Evolutionary conservation across 768 basidiomycete genomes (phyloP), one percentile per base, ranked within the genome.

Genomic region (Suillus subaureus): DNA sequence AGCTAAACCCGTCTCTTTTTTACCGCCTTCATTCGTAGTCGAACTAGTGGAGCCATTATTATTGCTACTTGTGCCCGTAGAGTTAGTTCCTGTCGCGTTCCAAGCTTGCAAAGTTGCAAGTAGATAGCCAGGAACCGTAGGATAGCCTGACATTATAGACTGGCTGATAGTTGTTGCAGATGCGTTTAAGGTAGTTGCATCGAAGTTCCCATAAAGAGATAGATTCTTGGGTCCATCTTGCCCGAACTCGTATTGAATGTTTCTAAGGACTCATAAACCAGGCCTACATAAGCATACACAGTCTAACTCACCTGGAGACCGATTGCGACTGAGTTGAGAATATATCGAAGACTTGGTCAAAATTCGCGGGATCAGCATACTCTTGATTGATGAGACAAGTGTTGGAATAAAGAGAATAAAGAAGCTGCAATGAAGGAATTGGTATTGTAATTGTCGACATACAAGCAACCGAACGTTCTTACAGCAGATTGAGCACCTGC

Each of bases 401-500:
- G 61, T 85, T 76, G 1, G 92, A 91, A 64, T 84, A 83, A 28
- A 84, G 73, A 4, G 95, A 93, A 73, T 95, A 97, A 28, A 97
- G 77, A 16, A 97, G 79, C 92, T 94, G 66, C 16, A 21, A 52
- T 63, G 43, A 33, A 15, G 4, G 26, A 23, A 47, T 31, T 45
- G 45, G 12, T 9, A 21, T 35, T 37, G 54, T 47, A 16, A 23
- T 61, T 57, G 60, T 66, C 39, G 61, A 68, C n/a, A 4, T 18
- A 54, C 23, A 23, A 42, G 16, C 9, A 35, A 23, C n/a, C 39
- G 37, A 31, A 23, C 42, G 31, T 33, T 79, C 87, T 72, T 71
- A 93, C 92, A 40, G 92, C 93, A 16, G 91, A 90, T 42, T 87
- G 85, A 1, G 95, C 96, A 6, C 96, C 96, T 67, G 86, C 82